Conservation (phyloP, 2,329 filamentous ascomycete genomes). For the Aphanoascus verrucosus region DNA sequence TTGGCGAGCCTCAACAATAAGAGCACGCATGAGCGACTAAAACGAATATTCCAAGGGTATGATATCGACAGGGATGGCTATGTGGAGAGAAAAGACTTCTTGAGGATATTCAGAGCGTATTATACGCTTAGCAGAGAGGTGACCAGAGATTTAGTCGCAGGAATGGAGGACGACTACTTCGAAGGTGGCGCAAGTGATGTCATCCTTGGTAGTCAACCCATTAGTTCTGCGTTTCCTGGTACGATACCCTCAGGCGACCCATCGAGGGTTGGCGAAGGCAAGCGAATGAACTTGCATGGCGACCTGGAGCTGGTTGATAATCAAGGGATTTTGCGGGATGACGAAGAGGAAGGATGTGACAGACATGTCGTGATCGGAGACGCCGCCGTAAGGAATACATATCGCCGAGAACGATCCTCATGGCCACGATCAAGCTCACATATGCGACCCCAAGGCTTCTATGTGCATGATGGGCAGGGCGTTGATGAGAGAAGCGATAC, state of each 20-base stretch:
- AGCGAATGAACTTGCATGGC: conserved; percentile 51
- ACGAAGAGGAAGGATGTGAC: conserved; percentile 50
- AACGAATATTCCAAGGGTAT: conserved; percentile 73
- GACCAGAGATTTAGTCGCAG: conserved; percentile 70
- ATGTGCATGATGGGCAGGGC: not conserved
- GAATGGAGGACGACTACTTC: conserved; percentile 65
- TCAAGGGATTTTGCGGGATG: conserved; percentile 49
- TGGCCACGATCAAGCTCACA: conserved; percentile 15
- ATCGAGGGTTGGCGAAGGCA: conserved; percentile 54
- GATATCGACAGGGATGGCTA: conserved; percentile 83
- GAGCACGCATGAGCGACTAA: conserved; percentile 54
- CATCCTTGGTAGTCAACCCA: conserved; percentile 61
- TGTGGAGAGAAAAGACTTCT: conserved; percentile 73
- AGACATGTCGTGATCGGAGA: conserved; percentile 51
- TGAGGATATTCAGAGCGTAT: conserved; percentile 85
- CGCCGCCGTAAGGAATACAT: conserved; percentile 31
- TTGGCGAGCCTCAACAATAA: conserved; percentile 55
- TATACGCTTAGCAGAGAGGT: conserved; percentile 85
- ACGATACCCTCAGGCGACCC: conserved; percentile 54
- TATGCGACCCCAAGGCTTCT: not conserved
- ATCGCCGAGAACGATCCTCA: conserved; percentile 22
- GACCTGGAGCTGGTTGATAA: conserved; percentile 55
- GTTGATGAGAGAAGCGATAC: conserved; percentile 18
- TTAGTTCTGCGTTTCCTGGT: conserved; percentile 68
- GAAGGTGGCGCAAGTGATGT: conserved; percentile 67